Evolutionary conservation across 805 yeast species (phyloP).

Genomic region (Wickerhamiella azymoides): DNA sequence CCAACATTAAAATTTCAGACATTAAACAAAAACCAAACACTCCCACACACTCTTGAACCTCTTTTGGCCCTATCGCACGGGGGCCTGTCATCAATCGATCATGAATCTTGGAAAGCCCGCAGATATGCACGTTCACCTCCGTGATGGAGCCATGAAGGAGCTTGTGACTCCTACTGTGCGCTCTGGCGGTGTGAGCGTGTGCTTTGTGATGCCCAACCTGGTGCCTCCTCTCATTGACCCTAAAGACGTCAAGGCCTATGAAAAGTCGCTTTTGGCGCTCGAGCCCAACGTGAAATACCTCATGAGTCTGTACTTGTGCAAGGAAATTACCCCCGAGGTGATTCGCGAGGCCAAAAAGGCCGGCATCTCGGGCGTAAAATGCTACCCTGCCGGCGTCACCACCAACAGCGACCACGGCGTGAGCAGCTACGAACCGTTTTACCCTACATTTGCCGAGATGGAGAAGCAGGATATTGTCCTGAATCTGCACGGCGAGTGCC

Average conservation of each 20-base stretch:
- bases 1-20: no score
- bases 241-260: conserved; percentile 58
- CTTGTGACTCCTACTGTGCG: conserved; percentile 79
- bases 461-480: conserved; percentile 62
- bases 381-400: conserved; percentile 99
- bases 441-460: conserved; percentile 83
- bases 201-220: conserved; percentile 92
- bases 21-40: no score
- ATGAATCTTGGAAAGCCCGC: conserved; percentile 27
- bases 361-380: conserved; percentile 77
- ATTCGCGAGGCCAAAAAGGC: conserved; percentile 61
- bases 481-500: conserved; percentile 93
- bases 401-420: conserved; percentile 88
- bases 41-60: no score
- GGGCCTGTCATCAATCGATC: neutral
- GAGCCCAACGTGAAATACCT: conserved; percentile 77
- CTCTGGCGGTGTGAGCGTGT: conserved; percentile 82
- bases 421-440: conserved; percentile 75
- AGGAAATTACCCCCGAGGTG: conserved; percentile 71
- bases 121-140: conserved; percentile 91
- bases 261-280: conserved; percentile 42
- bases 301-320: conserved; percentile 78
- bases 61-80: no score
- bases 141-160: conserved; percentile 90
- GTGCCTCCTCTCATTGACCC: conserved; percentile 82